phyloP scores from a whole-genome alignment of 208 protist species.

The Trypanosoma brucei region DNA sequence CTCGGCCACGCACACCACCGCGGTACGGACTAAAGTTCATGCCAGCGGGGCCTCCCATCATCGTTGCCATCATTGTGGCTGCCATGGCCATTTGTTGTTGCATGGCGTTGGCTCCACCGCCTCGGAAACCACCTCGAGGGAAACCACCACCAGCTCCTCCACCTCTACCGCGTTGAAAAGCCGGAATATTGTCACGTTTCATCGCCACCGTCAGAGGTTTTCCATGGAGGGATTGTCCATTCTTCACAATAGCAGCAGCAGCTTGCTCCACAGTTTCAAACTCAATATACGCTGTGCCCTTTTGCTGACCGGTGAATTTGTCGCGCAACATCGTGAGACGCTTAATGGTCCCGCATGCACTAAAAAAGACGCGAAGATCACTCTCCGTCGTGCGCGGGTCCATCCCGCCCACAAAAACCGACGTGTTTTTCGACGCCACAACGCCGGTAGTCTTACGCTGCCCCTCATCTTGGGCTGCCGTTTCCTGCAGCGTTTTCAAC shows the following conservation, averaged over 20 bases:
- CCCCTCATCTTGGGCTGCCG: slow-evolving; percentile 77
- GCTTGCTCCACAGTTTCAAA: slow-evolving; percentile 86
- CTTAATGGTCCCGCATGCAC: slow-evolving; percentile 79
- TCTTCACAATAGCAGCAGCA: slow-evolving; percentile 75
- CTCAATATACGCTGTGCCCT: slow-evolving; percentile 91
- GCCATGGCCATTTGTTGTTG: slow-evolving; percentile 73
- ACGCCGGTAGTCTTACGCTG: slow-evolving; percentile 60
- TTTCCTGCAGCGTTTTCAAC: slow-evolving; percentile 75
- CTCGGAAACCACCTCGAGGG: slow-evolving; percentile 30
- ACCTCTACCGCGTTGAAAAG: slow-evolving; percentile 57
- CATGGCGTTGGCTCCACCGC: slow-evolving; percentile 33
- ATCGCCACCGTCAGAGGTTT: slow-evolving; percentile 75
- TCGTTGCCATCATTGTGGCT: slow-evolving; percentile 63
- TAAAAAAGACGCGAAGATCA: slow-evolving; percentile 91
- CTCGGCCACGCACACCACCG: slow-evolving; percentile 22
- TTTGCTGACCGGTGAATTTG: slow-evolving; percentile 83
- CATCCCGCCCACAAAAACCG: slow-evolving; percentile 91
- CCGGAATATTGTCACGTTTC: slow-evolving; percentile 86
- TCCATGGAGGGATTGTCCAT: slow-evolving; percentile 81
- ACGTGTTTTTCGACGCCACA: slow-evolving; percentile 53
- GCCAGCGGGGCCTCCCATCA: slow-evolving; percentile 56
- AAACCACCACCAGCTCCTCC: slow-evolving; percentile 16
- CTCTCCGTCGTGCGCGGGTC: slow-evolving; percentile 84
- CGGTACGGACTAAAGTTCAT: slow-evolving; percentile 66
- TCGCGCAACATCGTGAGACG: slow-evolving; percentile 91